Conservation (phyloP, 768 basidiomycete species). For the Fomitopsis pulvina region DNA sequence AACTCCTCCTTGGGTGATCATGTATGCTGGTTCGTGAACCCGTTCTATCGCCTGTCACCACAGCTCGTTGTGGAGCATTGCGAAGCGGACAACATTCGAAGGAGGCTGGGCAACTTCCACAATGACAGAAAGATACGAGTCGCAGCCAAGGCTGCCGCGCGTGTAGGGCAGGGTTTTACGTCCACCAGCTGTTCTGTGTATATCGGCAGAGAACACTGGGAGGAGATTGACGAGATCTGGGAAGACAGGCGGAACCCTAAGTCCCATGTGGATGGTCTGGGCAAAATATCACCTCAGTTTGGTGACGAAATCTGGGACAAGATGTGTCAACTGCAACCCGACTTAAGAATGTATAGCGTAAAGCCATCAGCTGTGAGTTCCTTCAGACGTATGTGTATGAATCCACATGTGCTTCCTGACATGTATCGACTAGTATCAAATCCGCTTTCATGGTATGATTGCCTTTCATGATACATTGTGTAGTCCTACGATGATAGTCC, state of each 20-base stretch:
- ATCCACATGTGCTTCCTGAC: conserved; percentile 4
- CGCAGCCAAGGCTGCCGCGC: conserved; percentile 78
- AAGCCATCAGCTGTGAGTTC: conserved; percentile 55
- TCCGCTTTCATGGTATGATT: conserved; percentile 59
- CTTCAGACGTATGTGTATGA: neutral
- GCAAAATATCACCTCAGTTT: conserved; percentile 61
- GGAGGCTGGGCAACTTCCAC: conserved; percentile 59
- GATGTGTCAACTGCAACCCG: conserved; percentile 36
- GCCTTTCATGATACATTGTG: neutral
- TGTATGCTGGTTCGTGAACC: conserved; percentile 16
- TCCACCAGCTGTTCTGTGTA: conserved; percentile 67
- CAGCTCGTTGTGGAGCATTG: conserved; percentile 5
- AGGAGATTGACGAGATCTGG: conserved; percentile 48
- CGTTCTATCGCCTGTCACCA: conserved; percentile 9
- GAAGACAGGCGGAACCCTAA: conserved; percentile 25
- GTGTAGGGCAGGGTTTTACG: conserved; percentile 78
- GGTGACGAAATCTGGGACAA: conserved; percentile 50
- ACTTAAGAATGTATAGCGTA: conserved; percentile 26
- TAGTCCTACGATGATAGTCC: too few species aligned
- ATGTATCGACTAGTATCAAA: conserved; percentile 48
- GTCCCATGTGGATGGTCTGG: conserved; percentile 70
- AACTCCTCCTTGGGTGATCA: conserved; percentile 16
- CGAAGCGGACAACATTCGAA: conserved; percentile 48
- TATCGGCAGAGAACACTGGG: conserved; percentile 53
- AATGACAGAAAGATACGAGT: conserved; percentile 23